A percentile compares a stretch with the other conserved stretches of the same genome.
phyloP scores from a whole-genome alignment of 176 grass and related monocot species.

The Oryza nivara region DNA sequence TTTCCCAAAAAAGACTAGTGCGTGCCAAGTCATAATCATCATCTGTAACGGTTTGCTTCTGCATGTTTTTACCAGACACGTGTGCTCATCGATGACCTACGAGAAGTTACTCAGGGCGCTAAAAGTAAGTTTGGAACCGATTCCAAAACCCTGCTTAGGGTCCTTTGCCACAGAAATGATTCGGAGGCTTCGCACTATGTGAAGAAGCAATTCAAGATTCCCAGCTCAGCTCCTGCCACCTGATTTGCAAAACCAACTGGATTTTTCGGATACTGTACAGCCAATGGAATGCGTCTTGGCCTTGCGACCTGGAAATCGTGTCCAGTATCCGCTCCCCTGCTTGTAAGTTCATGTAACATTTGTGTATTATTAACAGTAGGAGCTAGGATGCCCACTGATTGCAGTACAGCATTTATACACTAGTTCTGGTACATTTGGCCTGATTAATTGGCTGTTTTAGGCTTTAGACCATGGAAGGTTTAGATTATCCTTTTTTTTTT shows the following conservation, averaged over 20 bases:
- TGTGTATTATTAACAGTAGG: slow-evolving; percentile 46
- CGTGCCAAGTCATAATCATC: background rate
- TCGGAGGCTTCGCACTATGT: slow-evolving; percentile 95
- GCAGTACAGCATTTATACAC: too few relatives aligned
- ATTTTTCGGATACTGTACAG: slow-evolving; percentile 22
- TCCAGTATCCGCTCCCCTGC: background rate
- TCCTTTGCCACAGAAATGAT: slow-evolving; percentile 96
- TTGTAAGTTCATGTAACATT: slow-evolving; percentile 40
- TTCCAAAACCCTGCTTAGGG: slow-evolving; percentile 81
- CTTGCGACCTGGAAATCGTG: slow-evolving; percentile 17
- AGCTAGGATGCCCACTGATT: slow-evolving; percentile 24
- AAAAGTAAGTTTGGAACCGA: slow-evolving; percentile 85
- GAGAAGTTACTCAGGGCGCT: slow-evolving; percentile 75
- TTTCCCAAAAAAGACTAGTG: background rate
- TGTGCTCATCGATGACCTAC: slow-evolving; percentile 87
- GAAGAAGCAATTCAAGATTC: slow-evolving; percentile 99
- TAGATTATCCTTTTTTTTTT: background rate
- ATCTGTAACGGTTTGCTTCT: slow-evolving; percentile 24
- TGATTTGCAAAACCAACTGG: slow-evolving; percentile 38
- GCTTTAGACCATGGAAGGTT: background rate
- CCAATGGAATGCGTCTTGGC: slow-evolving; percentile 19
- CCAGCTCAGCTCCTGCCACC: slow-evolving; percentile 66
- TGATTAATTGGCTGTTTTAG: background rate
- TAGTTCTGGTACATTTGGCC: too few relatives aligned
- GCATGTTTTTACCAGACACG: slow-evolving; percentile 59